Conservation (phyloP, 1,284 basidiomycete genomes). For the Ganoderma meredithae region DNA sequence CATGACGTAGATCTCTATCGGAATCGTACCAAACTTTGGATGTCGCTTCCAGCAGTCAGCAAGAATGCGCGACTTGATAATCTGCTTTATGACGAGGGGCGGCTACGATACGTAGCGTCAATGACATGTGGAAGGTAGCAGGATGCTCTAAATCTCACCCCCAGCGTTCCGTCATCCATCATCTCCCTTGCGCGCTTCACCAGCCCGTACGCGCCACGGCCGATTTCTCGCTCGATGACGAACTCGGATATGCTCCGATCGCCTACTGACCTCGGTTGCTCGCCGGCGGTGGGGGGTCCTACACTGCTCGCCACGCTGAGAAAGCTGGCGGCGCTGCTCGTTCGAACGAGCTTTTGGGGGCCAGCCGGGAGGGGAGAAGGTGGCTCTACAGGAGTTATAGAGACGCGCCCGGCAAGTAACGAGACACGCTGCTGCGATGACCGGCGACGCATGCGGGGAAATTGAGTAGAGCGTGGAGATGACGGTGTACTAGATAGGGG, state of each 20-base stretch:
- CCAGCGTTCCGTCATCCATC: constrained; percentile 75
- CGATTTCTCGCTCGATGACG: constrained; percentile 86
- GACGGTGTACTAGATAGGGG: constrained; percentile 48
- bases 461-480: constrained; percentile 41
- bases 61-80: constrained; percentile 97
- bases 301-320: constrained; percentile 67
- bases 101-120: constrained; percentile 50
- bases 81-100: constrained; percentile 93
- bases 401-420: constrained; percentile 79
- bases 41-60: constrained; percentile 99
- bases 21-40: constrained; percentile 93
- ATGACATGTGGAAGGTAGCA: constrained; percentile 18
- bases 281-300: constrained; percentile 65
- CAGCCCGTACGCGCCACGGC: constrained; percentile 96
- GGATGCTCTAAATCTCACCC: constrained; percentile 62
- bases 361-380: constrained; percentile 64
- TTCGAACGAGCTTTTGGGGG: constrained; percentile 67
- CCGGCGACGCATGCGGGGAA: constrained; percentile 69
- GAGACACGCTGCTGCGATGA: constrained; percentile 86
- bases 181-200: constrained; percentile 92
- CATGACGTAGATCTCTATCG: constrained; percentile 99
- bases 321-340: constrained; percentile 65
- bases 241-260: constrained; percentile 79
- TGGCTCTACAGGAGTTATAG: constrained; percentile 74
- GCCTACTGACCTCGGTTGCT: constrained; percentile 59